Evolutionary conservation across 306 rosid species (phyloP), one percentile per base, ranked within the genome.

Genomic region (Rosa rugosa): DNA sequence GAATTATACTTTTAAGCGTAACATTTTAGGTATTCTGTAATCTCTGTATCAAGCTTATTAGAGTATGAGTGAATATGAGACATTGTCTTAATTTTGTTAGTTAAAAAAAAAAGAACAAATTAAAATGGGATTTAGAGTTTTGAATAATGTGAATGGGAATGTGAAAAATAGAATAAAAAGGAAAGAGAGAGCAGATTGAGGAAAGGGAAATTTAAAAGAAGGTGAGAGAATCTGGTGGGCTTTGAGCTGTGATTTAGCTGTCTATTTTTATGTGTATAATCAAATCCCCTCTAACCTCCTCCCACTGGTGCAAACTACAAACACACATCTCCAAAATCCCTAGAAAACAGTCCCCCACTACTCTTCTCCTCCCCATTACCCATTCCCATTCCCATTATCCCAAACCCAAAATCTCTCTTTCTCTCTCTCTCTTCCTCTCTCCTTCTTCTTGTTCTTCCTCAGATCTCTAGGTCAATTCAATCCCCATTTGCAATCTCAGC

Each of bases 231-330:
- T 84, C 83, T 88, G 93, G 93, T 89, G 96, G 92, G 92, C 80
- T 87, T 90, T 86, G 94, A 94, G 97, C 97, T 94, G 94, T 90
- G 89, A 90, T 83, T 56, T 93, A 91, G 98, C 98, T 93, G 98
- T 88, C 91, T 69, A 27, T 77, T 81, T 79, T 60, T 65, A 63
- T 75, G 75, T 74, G 89, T 45, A 82, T 89, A 84, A 86, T 84
- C 82, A 65, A 65, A 75, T 79, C 60, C 79, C 72, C 59, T 11
- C 70, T 36, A 36, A 34, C 23, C 69, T 64, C 75, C 18, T 76
- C 80, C 69, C 3, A 41, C n/a, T 13, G 4, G n/a, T 54, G 23
- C 56, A 75, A 63, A 60, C 69, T 60, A 59, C 78, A 60, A 60
- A 75, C 89, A 77, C 85, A 83, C 89, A 59, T 31, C 91, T 90